Evolutionary conservation across 805 yeast genomes (phyloP).

Genomic region (Ogataea methylovora): DNA sequence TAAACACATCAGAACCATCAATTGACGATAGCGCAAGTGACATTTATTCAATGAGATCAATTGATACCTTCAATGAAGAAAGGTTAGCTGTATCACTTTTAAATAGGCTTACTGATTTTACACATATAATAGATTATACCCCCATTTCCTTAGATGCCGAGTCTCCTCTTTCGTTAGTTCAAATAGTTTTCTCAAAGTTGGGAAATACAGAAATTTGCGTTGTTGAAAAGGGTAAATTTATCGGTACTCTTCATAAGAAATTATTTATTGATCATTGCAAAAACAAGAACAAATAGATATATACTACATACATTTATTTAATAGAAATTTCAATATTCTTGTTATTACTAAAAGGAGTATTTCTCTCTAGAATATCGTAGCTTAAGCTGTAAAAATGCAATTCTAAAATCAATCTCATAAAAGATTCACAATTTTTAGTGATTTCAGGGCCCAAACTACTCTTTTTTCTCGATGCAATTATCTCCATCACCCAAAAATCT

Average conservation of each 20-base stretch:
- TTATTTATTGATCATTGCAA: constrained; percentile 35
- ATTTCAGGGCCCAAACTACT: too few relatives aligned
- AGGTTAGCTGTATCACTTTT: constrained; percentile 6
- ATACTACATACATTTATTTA: too few relatives aligned
- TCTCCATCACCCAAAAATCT: too few relatives aligned
- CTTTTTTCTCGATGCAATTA: too few relatives aligned
- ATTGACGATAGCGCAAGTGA: too few relatives aligned
- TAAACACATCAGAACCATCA: background rate
- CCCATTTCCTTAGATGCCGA: constrained; percentile 41
- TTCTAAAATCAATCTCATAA: too few relatives aligned
- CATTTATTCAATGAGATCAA: constrained; percentile 1
- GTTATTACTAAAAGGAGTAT: too few relatives aligned
- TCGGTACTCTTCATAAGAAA: constrained; percentile 48
- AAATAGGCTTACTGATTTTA: constrained; percentile 29
- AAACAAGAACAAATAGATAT: too few relatives aligned
- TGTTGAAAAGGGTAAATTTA: constrained; percentile 35
- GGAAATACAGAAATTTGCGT: constrained; percentile 44
- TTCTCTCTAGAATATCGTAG: too few relatives aligned
- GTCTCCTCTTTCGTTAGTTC: constrained; percentile 43
- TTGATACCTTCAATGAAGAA: background rate
- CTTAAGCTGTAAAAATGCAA: too few relatives aligned
- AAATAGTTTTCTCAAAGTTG: constrained; percentile 41
- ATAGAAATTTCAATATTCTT: too few relatives aligned
- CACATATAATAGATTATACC: constrained; percentile 33
- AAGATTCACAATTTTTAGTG: too few relatives aligned